Evolutionary conservation across 148 eudicot genomes (phyloP).

Genomic region (Vaccinium vitisidaea): DNA sequence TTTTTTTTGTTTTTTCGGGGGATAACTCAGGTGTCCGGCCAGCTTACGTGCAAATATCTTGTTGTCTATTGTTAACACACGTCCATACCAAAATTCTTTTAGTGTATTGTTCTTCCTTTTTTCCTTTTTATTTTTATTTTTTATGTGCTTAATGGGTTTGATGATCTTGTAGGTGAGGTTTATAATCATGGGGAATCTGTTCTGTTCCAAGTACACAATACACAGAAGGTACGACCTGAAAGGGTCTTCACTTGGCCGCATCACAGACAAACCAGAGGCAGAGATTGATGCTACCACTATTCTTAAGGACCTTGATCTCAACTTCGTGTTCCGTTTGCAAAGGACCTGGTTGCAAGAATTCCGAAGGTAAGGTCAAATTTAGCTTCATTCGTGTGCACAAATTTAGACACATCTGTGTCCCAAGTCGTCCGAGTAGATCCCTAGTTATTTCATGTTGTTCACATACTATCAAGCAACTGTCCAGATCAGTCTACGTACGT

Average conservation of each 20-base stretch:
- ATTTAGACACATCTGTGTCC: not conserved
- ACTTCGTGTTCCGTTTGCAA: slow-evolving; percentile 74
- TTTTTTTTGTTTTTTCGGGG: too few relatives aligned
- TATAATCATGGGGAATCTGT: slow-evolving; percentile 92
- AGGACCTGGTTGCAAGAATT: slow-evolving; percentile 92
- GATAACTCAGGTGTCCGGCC: too few relatives aligned
- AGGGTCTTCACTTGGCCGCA: slow-evolving; percentile 96
- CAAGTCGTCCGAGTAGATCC: not conserved
- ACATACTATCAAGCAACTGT: not conserved
- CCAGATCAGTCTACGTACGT: not conserved
- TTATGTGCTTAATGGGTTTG: not conserved
- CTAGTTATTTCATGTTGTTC: not conserved
- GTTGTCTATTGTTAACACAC: too few relatives aligned
- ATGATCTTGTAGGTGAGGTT: slow-evolving; percentile 62
- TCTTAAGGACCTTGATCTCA: slow-evolving; percentile 95
- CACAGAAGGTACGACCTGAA: slow-evolving; percentile 88
- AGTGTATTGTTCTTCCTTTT: too few relatives aligned
- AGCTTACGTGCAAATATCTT: not conserved
- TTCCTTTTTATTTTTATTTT: not conserved
- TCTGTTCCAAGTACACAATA: slow-evolving; percentile 69
- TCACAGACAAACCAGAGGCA: slow-evolving; percentile 80
- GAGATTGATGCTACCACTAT: slow-evolving; percentile 85
- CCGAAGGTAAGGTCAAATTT: slow-evolving; percentile 48
- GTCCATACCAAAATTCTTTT: not conserved
- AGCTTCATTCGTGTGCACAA: not conserved